A percentile compares a stretch with the other conserved stretches of the same genome.
Conservation (phyloP, 1,284 basidiomycete genomes). For the Takashimella koratensis region DNA sequence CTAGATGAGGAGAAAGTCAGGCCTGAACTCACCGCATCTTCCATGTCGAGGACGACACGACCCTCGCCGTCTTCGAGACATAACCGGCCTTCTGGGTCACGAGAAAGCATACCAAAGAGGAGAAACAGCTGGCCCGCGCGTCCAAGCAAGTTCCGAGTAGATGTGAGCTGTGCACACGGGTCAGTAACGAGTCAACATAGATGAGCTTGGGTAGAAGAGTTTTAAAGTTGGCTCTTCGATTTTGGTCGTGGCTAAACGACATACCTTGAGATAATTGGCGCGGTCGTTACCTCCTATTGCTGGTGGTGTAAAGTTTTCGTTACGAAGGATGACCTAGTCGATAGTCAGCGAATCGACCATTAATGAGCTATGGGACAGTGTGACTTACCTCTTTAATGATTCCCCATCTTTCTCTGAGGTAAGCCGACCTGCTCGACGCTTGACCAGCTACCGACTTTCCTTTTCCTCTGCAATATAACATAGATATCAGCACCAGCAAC, state of each 20-base stretch:
- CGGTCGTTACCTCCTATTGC: conserved; percentile 81
- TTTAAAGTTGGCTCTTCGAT: too few relatives aligned
- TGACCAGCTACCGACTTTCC: conserved; percentile 63
- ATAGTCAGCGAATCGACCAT: not conserved
- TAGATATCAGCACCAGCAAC: not conserved
- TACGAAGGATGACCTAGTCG: conserved; percentile 65
- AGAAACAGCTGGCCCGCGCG: conserved; percentile 86
- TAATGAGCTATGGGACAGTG: not conserved
- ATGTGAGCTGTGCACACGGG: conserved; percentile 65
- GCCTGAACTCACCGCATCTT: conserved; percentile 66
- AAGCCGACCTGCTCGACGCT: conserved; percentile 69
- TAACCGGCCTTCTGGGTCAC: conserved; percentile 82
- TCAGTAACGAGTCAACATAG: not conserved
- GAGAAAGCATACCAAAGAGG: conserved; percentile 86
- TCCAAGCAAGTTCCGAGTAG: conserved; percentile 93
- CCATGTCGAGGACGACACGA: conserved; percentile 80
- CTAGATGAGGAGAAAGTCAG: too few relatives aligned
- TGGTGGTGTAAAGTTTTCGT: conserved; percentile 94
- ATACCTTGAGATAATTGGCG: conserved; percentile 75
- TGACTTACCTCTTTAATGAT: conserved; percentile 70
- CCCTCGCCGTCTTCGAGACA: conserved; percentile 95
- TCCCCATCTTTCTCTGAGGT: conserved; percentile 75
- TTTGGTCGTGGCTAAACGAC: too few relatives aligned
- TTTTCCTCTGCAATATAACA: not conserved
- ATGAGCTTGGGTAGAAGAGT: too few relatives aligned